Conservation (phyloP, 179 eudicot genomes). For the Gypsophila paniculata region DNA sequence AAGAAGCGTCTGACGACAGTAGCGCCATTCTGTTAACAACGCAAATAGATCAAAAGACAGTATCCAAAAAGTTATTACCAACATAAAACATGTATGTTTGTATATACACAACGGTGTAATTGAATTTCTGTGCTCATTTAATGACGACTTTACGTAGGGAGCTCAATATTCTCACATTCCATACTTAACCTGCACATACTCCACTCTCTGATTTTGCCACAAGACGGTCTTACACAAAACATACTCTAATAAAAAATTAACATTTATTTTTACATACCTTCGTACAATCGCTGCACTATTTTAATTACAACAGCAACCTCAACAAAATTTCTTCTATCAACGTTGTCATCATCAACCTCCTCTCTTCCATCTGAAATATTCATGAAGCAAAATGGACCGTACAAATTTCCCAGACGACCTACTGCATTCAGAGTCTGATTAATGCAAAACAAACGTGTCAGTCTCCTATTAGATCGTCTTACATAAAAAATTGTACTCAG, state of each 20-base stretch:
- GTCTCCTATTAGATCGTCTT: too few species aligned
- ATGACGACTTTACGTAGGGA: too few species aligned
- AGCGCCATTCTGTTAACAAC: conserved; percentile 26
- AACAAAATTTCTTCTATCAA: conserved; percentile 43
- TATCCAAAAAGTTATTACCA: neutral
- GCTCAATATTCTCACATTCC: too few species aligned
- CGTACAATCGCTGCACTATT: conserved; percentile 36
- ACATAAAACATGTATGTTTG: neutral
- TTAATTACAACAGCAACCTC: conserved; percentile 34
- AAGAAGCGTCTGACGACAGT: conserved; percentile 25
- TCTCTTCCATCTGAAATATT: conserved; percentile 54
- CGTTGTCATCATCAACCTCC: conserved; percentile 49
- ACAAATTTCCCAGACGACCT: conserved; percentile 45
- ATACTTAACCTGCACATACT: too few species aligned
- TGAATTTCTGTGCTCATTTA: too few species aligned
- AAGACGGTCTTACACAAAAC: neutral
- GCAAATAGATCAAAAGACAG: conserved; percentile 1
- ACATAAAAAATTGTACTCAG: too few species aligned
- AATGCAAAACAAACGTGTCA: conserved; percentile 31
- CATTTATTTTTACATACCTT: conserved; percentile 34
- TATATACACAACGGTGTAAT: too few species aligned
- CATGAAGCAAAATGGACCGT: conserved; percentile 69
- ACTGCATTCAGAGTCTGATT: conserved; percentile 44
- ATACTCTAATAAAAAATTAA: neutral
- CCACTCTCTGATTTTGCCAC: too few species aligned